Evolutionary conservation across 2,329 filamentous ascomycete genomes (phyloP).

Genomic region (Allantophomopsis lycopodina): DNA sequence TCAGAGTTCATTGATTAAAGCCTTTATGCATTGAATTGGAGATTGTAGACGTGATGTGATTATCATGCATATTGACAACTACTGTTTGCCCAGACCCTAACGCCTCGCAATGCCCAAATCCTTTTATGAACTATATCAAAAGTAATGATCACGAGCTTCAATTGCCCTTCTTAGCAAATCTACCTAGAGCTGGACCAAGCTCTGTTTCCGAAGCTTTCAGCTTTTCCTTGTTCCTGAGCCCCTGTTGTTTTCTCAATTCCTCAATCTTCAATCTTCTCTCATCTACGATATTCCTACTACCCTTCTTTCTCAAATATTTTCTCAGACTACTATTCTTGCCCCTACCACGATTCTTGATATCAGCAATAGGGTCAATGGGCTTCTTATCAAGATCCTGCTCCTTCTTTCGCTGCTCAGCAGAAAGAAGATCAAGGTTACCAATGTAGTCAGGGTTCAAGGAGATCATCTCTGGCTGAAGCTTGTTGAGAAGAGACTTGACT

Average conservation of each 20-base stretch:
- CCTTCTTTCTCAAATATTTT: slow-evolving; percentile 84
- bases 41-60: too few species aligned
- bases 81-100: too few species aligned
- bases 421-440: slow-evolving; percentile 72
- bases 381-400: slow-evolving; percentile 71
- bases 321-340: slow-evolving; percentile 84
- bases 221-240: slow-evolving; percentile 54
- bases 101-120: not conserved
- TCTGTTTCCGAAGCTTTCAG: slow-evolving; percentile 56
- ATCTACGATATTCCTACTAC: slow-evolving; percentile 87
- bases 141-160: slow-evolving; percentile 3
- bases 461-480: slow-evolving; percentile 95
- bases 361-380: slow-evolving; percentile 38
- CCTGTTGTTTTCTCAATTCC: slow-evolving; percentile 58
- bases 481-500: slow-evolving; percentile 82
- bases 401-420: slow-evolving; percentile 60
- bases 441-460: slow-evolving; percentile 85
- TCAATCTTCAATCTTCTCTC: slow-evolving; percentile 83
- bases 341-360: slow-evolving; percentile 63
- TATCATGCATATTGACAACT: too few species aligned
- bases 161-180: slow-evolving; percentile 61
- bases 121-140: not conserved
- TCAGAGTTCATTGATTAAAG: too few species aligned
- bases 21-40: too few species aligned
- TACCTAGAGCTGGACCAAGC: slow-evolving; percentile 70